phyloP scores from a whole-genome alignment of 2,329 filamentous ascomycete species.

The Helminthosporium solani region DNA sequence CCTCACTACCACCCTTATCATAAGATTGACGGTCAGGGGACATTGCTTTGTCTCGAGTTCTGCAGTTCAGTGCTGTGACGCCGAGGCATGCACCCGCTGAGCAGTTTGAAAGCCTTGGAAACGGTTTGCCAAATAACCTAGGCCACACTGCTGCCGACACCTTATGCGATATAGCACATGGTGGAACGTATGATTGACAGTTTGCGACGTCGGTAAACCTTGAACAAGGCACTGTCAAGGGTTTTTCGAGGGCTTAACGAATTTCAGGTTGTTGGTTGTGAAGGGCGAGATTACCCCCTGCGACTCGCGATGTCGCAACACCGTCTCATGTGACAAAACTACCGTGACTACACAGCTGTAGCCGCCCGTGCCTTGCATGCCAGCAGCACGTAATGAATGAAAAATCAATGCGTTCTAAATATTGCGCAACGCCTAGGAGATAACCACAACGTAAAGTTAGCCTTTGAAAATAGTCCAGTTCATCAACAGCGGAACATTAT shows the following conservation, averaged over 20 bases:
- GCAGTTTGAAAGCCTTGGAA: slow-evolving; percentile 9
- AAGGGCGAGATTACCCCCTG: slow-evolving; percentile 22
- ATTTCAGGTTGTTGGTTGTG: slow-evolving; percentile 16
- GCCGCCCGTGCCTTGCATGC: slow-evolving; percentile 26
- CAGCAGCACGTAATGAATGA: slow-evolving; percentile 16
- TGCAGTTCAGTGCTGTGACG: slow-evolving; percentile 13
- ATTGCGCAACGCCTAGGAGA: slow-evolving; percentile 5
- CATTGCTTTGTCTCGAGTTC: slow-evolving; percentile 31
- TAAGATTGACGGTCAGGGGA: slow-evolving; percentile 21
- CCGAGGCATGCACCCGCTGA: slow-evolving; percentile 11
- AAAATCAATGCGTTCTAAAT: slow-evolving; percentile 31
- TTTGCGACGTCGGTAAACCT: slow-evolving; percentile 32
- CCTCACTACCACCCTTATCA: slow-evolving; percentile 16
- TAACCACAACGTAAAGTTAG: neutral
- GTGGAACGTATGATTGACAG: slow-evolving; percentile 39
- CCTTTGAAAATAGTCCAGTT: slow-evolving; percentile 15
- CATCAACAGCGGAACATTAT: slow-evolving; percentile 30
- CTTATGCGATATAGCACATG: slow-evolving; percentile 32
- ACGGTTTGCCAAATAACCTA: slow-evolving; percentile 21
- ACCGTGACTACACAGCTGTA: too few relatives aligned
- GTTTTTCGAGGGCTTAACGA: slow-evolving; percentile 16
- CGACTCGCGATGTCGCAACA: slow-evolving; percentile 31
- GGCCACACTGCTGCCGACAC: slow-evolving; percentile 25
- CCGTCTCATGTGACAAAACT: slow-evolving; percentile 35
- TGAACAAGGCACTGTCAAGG: slow-evolving; percentile 24